Evolutionary conservation across 345 rosid species (phyloP), one percentile per base, ranked within the genome.

Genomic region (Salix udensis): DNA sequence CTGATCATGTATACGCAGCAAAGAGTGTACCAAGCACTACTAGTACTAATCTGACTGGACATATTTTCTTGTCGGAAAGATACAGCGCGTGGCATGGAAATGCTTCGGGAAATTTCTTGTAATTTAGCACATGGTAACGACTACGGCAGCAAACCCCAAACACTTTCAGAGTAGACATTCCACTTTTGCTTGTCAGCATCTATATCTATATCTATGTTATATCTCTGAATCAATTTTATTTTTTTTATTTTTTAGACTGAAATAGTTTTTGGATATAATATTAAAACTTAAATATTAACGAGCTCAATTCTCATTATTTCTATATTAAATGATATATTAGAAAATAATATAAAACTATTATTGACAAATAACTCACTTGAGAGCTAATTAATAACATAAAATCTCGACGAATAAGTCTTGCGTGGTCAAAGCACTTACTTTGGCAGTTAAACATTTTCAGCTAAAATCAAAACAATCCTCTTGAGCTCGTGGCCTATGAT

Each of bases 131-230:
- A 55, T 55, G 62, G 62, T 3, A 55, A 55, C 14, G 62, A 3
- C 23, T 23, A n/a, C 3, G 62, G 11, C 62, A 55, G 11, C 62
- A 55, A 55, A 55, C 62, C 62, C 28, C 11, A n/a, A 9, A 55
- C 23, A 55, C 23, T 31, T 76, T 67, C 78, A 67, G 60, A 36
- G 78, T 68, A 67, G 73, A 76, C 52, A 68, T 55, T 53, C 53
- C 78, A 68, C 73, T 55, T 76, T 39, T 24, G 67, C 73, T 37
- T 55, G 67, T 26, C 58, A 67, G 53, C 65, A 19, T n/a, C 9
- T 18, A 23, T 16, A 28, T 18, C 37, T 36, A 34, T 34, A 34
- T 34, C 36, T 34, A 34, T 34, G 4, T 31, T 31, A 31, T 31
- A 31, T 34, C 6, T 34, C 36, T 34, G 6, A 34, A 34, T 34